phyloP scores from a whole-genome alignment of 129 eudicot species.

The Escallonia rubra region DNA sequence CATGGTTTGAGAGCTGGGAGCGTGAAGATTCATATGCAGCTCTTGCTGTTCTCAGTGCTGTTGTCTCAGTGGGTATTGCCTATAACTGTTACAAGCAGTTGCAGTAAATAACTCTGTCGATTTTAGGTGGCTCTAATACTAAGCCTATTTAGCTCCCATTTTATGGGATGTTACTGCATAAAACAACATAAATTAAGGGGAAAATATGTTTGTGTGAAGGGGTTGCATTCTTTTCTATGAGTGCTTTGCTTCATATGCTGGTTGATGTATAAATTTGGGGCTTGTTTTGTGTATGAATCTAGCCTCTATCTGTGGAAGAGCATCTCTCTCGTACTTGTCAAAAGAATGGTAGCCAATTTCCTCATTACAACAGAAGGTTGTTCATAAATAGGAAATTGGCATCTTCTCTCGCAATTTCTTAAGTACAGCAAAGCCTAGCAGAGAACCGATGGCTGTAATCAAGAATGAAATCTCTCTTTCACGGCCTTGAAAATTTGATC shows the following conservation, averaged over 20 bases:
- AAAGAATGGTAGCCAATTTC: no score
- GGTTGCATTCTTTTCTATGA: no score
- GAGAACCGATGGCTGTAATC: not conserved
- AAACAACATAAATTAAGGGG: no score
- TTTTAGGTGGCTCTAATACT: not conserved
- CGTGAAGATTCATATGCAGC: constrained; percentile 92
- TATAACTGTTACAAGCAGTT: constrained; percentile 73
- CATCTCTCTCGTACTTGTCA: no score
- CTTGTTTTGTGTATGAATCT: not conserved
- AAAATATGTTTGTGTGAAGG: no score
- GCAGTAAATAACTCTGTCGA: constrained; percentile 11
- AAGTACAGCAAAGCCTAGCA: no score
- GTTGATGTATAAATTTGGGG: not conserved
- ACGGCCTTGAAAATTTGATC: constrained; percentile 9
- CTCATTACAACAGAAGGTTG: no score
- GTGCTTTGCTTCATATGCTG: not conserved
- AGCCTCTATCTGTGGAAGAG: not conserved
- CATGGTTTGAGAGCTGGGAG: constrained; percentile 96
- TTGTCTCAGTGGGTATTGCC: constrained; percentile 72
- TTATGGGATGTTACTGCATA: not conserved
- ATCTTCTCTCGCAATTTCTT: no score
- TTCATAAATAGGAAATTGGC: no score
- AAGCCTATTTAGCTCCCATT: not conserved
- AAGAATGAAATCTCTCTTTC: not conserved
- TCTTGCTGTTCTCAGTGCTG: constrained; percentile 84